phyloP scores from a whole-genome alignment of 2,329 filamentous ascomycete genomes.

The Curvularia lunata region DNA sequence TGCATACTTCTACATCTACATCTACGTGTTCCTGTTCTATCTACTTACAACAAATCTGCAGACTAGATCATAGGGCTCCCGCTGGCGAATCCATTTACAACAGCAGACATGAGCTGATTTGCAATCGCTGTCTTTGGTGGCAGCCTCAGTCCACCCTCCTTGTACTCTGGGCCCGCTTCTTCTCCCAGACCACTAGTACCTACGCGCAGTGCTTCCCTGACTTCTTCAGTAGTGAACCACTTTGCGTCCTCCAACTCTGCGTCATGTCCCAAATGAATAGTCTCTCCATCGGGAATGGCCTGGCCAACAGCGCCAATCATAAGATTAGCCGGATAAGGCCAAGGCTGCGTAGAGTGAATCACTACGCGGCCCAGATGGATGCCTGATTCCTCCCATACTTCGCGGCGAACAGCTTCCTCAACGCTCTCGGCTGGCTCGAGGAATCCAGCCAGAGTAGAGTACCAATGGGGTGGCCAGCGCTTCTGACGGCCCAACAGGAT shows the following conservation, averaged over 20 bases:
- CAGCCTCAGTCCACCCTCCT: conserved; percentile 77
- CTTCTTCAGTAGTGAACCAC: conserved; percentile 85
- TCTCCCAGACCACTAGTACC: conserved; percentile 74
- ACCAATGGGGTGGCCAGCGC: conserved; percentile 84
- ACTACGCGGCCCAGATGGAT: conserved; percentile 58
- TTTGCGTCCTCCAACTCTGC: conserved; percentile 87
- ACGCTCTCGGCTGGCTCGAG: conserved; percentile 59
- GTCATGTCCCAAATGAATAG: conserved; percentile 82
- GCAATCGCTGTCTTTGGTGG: conserved; percentile 91
- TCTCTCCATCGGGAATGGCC: conserved; percentile 79
- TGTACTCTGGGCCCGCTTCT: conserved; percentile 68
- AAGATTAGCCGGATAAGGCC: conserved; percentile 61
- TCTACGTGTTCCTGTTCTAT: background rate
- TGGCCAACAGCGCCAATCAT: conserved; percentile 79
- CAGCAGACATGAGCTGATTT: conserved; percentile 81
- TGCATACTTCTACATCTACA: conserved; percentile 6
- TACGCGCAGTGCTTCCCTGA: conserved; percentile 72
- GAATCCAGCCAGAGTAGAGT: conserved; percentile 75
- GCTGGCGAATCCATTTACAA: conserved; percentile 74
- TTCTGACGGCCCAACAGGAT: conserved; percentile 85
- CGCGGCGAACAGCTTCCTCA: conserved; percentile 59
- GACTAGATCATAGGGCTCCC: conserved; percentile 54
- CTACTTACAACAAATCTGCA: background rate
- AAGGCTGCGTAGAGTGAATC: conserved; percentile 59
- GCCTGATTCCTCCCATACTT: conserved; percentile 60